Conservation (phyloP, 148 eudicot species). For the Agrostemma githago region DNA sequence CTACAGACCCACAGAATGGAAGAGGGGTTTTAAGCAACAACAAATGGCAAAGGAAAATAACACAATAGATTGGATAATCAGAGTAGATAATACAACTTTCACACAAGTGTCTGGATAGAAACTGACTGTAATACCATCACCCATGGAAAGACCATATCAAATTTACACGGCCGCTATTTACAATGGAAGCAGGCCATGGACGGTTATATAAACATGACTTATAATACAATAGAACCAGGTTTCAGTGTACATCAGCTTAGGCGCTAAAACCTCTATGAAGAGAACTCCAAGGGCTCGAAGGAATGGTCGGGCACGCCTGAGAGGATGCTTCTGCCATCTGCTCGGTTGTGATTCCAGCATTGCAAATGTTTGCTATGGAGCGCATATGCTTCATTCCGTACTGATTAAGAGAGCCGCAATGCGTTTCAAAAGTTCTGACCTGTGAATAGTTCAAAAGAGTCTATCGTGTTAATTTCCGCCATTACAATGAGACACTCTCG, state of each 20-base stretch:
- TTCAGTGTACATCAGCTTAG: conserved; percentile 22
- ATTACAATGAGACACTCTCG: not conserved
- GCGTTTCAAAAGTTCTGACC: conserved; percentile 82
- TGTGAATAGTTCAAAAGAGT: conserved; percentile 22
- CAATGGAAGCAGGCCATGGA: not conserved
- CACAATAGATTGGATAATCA: not conserved
- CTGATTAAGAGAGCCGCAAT: conserved; percentile 82
- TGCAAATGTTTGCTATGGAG: conserved; percentile 85
- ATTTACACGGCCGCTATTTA: conserved; percentile 1
- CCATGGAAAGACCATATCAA: not conserved
- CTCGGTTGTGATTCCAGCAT: conserved; percentile 57
- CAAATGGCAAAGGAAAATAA: not conserved
- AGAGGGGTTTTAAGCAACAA: not conserved
- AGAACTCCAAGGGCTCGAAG: conserved; percentile 80
- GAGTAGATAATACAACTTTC: not conserved
- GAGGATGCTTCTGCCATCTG: conserved; percentile 83
- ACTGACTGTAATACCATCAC: not conserved
- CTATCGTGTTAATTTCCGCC: not conserved
- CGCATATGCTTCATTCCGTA: conserved; percentile 99
- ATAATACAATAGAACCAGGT: not conserved
- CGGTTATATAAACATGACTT: not conserved
- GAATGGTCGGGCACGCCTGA: conserved; percentile 71
- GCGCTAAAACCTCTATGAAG: conserved; percentile 81
- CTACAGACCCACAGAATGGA: too few relatives aligned
- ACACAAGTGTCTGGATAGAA: not conserved